Base-by-base conservation (phyloP, 495 filamentous ascomycete genomes). In the Daldinia loculata region DNA sequence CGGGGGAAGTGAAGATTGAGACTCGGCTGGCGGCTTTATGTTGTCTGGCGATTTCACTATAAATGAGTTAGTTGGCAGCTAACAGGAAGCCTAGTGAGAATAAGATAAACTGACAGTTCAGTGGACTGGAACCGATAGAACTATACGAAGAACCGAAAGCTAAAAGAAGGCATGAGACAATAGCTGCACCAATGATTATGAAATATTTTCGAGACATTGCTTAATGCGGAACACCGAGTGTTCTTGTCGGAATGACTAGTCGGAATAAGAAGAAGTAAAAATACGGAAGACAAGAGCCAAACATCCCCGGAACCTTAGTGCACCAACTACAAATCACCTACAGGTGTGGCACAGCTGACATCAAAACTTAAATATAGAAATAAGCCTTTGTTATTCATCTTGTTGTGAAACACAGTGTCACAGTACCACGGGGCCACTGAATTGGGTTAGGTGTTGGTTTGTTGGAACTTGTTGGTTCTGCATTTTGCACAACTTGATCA, bases 201-300 rank as follows among this genome's bases (percentile, higher is more conserved):
- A 62, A 26, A 38, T 62, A 52, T 26, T 62, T 62, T n/a, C 39
- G 41, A 50, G 57, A 48, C 57, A 61, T 61, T 30, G 22, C 29
- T 61, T 30, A 43, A 45, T 50, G 38, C 26, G 26, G 24, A 22
- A 24, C 1, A 22, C 15, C 26, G 19, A 51, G 6, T 26, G 19
- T 0, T n/a, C 2, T 43, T 5, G 39, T n/a, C 3, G 15, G 39
- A 19, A 43, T n/a, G 39, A 32, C 30, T 32, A 43, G 39, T 5
- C n/a, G 6, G 15, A 41, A 14, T 14, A 45, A 2, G 19, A 24
- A 27, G 12, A 14, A 51, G 26, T 17, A n/a, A 43, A 51, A 51
- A 4, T 14, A 51, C 0, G 6, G 26, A 14, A 51, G 48, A 51
- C 9, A 27, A 27, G 48, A 27, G 1, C 2, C 1, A 51, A 27